Base-by-base conservation (phyloP, 2,329 filamentous ascomycete species). In the Hymenoscyphus scutula region DNA sequence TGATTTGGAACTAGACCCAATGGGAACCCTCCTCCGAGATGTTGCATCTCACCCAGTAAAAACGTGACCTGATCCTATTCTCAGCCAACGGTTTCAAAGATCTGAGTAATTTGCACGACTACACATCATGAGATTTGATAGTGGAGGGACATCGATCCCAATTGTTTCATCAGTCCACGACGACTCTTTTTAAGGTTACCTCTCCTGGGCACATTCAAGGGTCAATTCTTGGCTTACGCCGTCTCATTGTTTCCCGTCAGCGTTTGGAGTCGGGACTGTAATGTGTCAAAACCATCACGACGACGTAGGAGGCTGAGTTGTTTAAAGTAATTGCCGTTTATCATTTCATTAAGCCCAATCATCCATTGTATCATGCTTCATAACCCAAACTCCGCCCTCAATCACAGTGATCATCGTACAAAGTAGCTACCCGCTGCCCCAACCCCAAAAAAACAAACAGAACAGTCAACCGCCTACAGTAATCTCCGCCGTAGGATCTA, bases 401-500 rank as follows among this genome's bases (percentile, higher is more conserved):
- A 48, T 48, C 17, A 48, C 7, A 48, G 41, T 55, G 25, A 54
- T 53, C 58, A 51, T 63, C 8, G 45, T 53, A 56, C 56, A 59
- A 56, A 8, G 29, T 48, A 29, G 32, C 13, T 34, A 53, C 38
- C 17, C 55, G 45, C 23, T 61, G 45, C 30, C n/a, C n/a, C n/a
- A n/a, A n/a, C n/a, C n/a, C n/a, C n/a, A n/a, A n/a, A 32, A 27
- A 17, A 34, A 15, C 1, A 34, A 30, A 4, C 6, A n/a, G 19
- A 13, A 37, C 53, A 29, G 15, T 48, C 64, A 71, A 45, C 66
- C 72, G 19, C 71, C 73, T 45, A 71, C 69, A n/a, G 77, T 77
- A 41, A 84, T 78, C 74, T 86, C 84, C 0, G 85, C 86, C 6
- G 80, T 82, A 79, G 80, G 85, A 70, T 89, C 86, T 74, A 82